Evolutionary conservation across 495 filamentous ascomycete species (phyloP), one percentile per base, ranked within the genome.

Genomic region (Hypoxylon fragiforme): DNA sequence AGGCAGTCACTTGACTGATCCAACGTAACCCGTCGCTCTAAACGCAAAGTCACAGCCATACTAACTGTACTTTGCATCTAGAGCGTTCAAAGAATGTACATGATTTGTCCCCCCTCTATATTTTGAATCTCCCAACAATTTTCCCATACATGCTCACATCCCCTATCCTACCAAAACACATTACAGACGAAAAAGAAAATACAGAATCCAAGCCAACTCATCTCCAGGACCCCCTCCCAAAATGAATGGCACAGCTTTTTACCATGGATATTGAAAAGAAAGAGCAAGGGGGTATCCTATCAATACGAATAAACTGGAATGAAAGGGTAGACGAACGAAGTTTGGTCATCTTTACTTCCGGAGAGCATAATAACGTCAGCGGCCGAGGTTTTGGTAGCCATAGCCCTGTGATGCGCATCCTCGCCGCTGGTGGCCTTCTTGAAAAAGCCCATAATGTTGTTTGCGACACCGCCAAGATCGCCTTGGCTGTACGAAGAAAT

Each of bases 321-420:
- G 64, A 73, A 69, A 62, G 69, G 70, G 66, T 70, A 71, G 70
- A 85, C 87, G 72, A 77, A 90, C 87, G 89, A 91, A 57, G 92
- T 98, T 73, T 98, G 94, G 47, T 86, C 84, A 70, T 98, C 94
- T 70, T 97, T 97, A 73, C 89, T 95, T 22, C 94, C 94, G 34
- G 88, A 92, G 84, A 91, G 95, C 90, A 97, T 97, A 68, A 98
- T 81, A 20, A 98, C 94, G 75, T 98, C 94, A 20, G 94, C 94
- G 8, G 90, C 86, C 40, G 88, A 92, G 9, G 94, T 97, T 76
- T 96, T 97, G 14, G 92, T 97, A 46, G 88, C 81, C 65, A 90
- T 74, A 53, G 88, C 84, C 52, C 84, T 81, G 68, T 94, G 82
- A 65, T 90, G 86, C 6, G 85, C 86, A 28, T 91, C 87, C 50